These are phyloP conservation scores for Earliella scabrosa DNA, from an alignment of 1,284 basidiomycete genomes.

Conservation along the genomic window DNA sequence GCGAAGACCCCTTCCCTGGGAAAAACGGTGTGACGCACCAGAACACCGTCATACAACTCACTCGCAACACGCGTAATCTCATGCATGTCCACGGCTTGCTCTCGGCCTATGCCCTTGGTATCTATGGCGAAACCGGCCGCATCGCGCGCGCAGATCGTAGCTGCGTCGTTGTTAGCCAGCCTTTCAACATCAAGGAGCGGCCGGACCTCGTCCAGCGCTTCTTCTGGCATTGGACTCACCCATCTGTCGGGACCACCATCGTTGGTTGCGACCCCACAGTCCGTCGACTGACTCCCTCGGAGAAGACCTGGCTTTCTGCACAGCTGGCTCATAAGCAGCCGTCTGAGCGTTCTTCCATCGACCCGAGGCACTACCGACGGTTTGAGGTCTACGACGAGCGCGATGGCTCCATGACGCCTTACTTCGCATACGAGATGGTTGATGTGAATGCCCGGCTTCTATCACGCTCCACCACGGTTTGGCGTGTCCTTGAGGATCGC, in stretches of 20 bases:
- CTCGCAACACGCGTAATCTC: conserved; percentile 12
- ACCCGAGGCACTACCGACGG: not conserved
- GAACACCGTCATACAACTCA: not conserved
- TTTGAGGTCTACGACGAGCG: not conserved
- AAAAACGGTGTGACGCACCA: not conserved
- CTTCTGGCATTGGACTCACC: conserved; percentile 8
- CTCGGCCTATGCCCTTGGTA: conserved; percentile 10
- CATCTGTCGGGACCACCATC: not conserved
- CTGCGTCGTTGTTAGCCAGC: not conserved
- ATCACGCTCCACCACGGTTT: too few relatives aligned
- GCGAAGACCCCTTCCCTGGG: conserved; percentile 2
- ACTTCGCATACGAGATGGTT: too few relatives aligned
- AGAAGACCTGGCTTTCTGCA: not conserved
- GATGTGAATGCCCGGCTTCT: too few relatives aligned
- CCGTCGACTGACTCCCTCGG: not conserved
- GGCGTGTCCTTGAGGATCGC: not conserved
- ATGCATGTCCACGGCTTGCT: conserved; percentile 14
- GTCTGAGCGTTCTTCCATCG: too few relatives aligned
- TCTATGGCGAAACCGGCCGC: conserved; percentile 6
- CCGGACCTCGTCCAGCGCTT: conserved; percentile 2
- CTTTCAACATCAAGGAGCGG: not conserved
- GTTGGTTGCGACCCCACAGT: conserved; percentile 2
- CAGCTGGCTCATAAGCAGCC: not conserved
- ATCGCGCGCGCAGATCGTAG: conserved; percentile 9
- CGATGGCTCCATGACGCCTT: too few relatives aligned